Percentiles rank a stretch among this genome's conserved stretches.
Conservation (phyloP, 1,284 basidiomycete genomes). For the Macrocystidia cucumis region DNA sequence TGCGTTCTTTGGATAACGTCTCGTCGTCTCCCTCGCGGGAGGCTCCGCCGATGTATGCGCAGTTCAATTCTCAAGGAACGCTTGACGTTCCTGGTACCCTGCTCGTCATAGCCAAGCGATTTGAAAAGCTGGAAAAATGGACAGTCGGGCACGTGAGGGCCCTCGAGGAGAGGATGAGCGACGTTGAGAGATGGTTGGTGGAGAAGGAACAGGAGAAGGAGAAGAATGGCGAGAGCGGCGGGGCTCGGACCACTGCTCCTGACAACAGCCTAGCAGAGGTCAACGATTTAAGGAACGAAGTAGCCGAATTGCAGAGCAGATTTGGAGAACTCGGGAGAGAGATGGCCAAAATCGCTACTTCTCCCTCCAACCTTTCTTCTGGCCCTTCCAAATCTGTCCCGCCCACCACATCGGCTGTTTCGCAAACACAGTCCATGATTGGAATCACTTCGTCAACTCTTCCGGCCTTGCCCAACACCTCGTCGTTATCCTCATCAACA, state of each 20-base stretch:
- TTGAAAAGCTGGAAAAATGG: conserved; percentile 84
- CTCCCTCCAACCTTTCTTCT: conserved; percentile 47
- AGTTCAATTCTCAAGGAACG: conserved; percentile 60
- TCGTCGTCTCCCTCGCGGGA: conserved; percentile 58
- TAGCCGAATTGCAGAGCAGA: conserved; percentile 64
- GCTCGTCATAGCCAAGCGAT: conserved; percentile 59
- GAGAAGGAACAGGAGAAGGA: conserved; percentile 60
- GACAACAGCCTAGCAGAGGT: conserved; percentile 31
- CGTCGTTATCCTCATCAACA: conserved; percentile 3
- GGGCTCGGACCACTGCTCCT: conserved; percentile 10
- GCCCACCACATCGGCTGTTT: conserved; percentile 31
- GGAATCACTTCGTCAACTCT: too few relatives aligned
- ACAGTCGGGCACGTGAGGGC: conserved; percentile 76
- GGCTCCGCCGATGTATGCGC: conserved; percentile 62
- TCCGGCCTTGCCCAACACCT: conserved; percentile 8
- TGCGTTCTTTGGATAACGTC: conserved; percentile 37
- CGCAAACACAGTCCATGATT: conserved; percentile 24
- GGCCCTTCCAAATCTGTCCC: conserved; percentile 38
- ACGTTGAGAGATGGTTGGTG: conserved; percentile 76
- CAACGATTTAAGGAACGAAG: conserved; percentile 51
- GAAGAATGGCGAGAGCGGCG: conserved; percentile 21
- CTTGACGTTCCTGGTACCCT: conserved; percentile 67
- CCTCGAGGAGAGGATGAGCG: conserved; percentile 76
- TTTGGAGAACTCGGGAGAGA: conserved; percentile 67
- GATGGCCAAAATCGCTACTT: conserved; percentile 61